Evolutionary conservation across 345 rosid genomes (phyloP).

Genomic region (Hibiscus mutabilis): DNA sequence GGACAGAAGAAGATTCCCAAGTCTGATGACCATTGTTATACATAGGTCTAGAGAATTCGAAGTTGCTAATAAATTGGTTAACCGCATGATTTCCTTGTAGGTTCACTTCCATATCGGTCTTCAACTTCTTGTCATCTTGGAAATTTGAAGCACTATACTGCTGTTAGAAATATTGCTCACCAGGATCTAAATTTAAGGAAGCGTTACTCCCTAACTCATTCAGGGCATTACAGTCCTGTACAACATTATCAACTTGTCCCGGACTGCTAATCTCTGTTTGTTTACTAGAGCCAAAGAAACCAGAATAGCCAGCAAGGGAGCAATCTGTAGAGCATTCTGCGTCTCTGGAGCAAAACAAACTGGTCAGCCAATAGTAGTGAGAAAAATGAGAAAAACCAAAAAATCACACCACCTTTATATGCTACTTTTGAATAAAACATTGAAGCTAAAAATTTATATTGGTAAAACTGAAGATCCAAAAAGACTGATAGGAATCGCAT

Average conservation of each 20-base stretch:
- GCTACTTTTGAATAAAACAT: neutral
- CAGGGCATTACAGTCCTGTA: conserved; percentile 31
- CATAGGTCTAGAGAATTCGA: conserved; percentile 41
- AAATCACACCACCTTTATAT: neutral
- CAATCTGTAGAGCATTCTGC: conserved; percentile 40
- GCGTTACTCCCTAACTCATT: conserved; percentile 39
- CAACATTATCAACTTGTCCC: conserved; percentile 34
- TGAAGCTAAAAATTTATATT: neutral
- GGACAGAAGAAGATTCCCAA: conserved; percentile 40
- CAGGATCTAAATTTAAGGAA: conserved; percentile 41
- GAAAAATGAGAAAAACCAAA: neutral
- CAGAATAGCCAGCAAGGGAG: conserved; percentile 43
- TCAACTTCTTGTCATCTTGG: conserved; percentile 40
- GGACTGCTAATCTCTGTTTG: conserved; percentile 44
- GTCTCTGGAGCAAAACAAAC: conserved; percentile 32
- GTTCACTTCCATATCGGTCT: conserved; percentile 46
- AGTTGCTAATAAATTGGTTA: conserved; percentile 36
- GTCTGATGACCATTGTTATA: conserved; percentile 40
- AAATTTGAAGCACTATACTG: conserved; percentile 28
- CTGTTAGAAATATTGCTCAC: conserved; percentile 45
- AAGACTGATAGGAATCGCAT: neutral
- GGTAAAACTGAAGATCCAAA: neutral
- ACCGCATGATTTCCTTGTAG: conserved; percentile 44
- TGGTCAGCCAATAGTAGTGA: conserved; percentile 7
- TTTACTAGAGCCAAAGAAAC: conserved; percentile 41